These are phyloP conservation scores for Penicillium rolfsii DNA, from an alignment of 2,329 filamentous ascomycete genomes.

Conservation along the genomic window DNA sequence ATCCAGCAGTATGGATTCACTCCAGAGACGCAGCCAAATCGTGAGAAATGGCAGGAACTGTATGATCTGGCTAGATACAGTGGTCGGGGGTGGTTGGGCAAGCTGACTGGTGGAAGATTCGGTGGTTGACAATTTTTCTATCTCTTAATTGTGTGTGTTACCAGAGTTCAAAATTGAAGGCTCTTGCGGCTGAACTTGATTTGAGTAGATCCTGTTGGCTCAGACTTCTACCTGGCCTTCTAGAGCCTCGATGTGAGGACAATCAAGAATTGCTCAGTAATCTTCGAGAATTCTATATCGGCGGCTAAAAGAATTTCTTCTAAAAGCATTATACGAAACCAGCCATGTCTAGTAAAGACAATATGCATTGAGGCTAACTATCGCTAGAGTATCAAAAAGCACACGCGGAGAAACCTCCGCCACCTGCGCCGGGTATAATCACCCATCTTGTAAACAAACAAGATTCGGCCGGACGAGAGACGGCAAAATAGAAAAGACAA, in stretches of 20 bases:
- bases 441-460: constrained; percentile 24
- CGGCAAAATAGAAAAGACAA: constrained; percentile 18
- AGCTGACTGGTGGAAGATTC: constrained; percentile 5
- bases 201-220: neutral
- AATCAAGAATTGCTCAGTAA: neutral
- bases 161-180: neutral
- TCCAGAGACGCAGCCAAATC: constrained; percentile 24
- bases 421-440: constrained; percentile 21
- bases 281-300: no score
- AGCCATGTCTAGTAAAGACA: constrained; percentile 1
- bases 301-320: neutral
- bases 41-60: constrained; percentile 22
- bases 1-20: constrained; percentile 26
- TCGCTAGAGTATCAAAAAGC: constrained; percentile 14
- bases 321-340: neutral
- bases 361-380: constrained; percentile 16
- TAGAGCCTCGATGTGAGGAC: neutral
- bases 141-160: neutral
- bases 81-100: constrained; percentile 8
- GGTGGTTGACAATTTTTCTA: neutral
- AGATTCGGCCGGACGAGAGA: constrained; percentile 21
- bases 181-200: neutral
- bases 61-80: constrained; percentile 26
- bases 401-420: constrained; percentile 10
- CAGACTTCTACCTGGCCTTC: neutral